Evolutionary conservation across 2,329 filamentous ascomycete species (phyloP), one percentile per base, ranked within the genome.

Genomic region (Trichoderma koningiopsis): DNA sequence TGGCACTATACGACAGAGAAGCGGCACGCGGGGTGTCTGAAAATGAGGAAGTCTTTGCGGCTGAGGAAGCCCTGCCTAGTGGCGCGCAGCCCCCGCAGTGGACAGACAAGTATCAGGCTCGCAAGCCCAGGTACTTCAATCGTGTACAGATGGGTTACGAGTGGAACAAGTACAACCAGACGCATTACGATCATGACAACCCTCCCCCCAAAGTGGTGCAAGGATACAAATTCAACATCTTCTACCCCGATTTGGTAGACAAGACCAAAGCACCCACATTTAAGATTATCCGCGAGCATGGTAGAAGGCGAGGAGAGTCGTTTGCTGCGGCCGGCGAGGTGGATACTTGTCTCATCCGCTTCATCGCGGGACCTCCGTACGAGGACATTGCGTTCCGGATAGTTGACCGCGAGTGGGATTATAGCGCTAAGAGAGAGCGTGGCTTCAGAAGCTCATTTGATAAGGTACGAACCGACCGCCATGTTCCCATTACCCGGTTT

Each of bases 151-250:
- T 97, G 92, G 96, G 96, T 65, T 99, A 98, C 80, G 96, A 99
- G 80, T 99, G 96, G 96, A 99, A 99, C 85, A 99, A 99, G 81
- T 99, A 99, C 86, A 99, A 99, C 77, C 96, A 99, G 82, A 99
- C 96, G 14, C 96, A 99, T 81, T 99, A 99, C 82, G 96, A 98
- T 79, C 93, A 97, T 79, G 95, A 98, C 78, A 97, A 98, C 76
- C 96, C 96, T 2, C 96, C 96, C 1, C 96, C 96, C 31, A 97
- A 97, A 81, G 95, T 99, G 7, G 96, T 99, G 13, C 96, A 99
- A 79, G 96, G 96, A 68, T 99, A 99, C 85, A 97, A 97, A 79
- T 99, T 99, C 86, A 98, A 99, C 82, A 95, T 99, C 63, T 99
- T 99, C 82, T 99, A 99, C 77, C 96, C 96, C 0, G 96, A 99